phyloP scores from a whole-genome alignment of 1,284 basidiomycete species.

The Exobasidium cylindrosporum region DNA sequence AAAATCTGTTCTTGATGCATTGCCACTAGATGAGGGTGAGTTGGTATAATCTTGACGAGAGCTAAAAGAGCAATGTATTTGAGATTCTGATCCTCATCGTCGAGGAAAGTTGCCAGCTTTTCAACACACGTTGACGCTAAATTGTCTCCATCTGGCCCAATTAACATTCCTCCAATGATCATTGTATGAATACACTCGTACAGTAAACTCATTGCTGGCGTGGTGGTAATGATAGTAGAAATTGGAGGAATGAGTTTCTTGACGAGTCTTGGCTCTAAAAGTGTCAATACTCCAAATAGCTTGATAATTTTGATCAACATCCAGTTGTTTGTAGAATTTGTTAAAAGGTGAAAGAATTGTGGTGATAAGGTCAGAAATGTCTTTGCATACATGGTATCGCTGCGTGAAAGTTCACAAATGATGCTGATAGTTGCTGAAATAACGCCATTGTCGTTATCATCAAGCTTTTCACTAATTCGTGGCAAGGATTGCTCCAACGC shows the following conservation, averaged over 20 bases:
- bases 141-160: constrained; percentile 58
- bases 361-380: constrained; percentile 64
- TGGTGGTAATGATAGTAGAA: constrained; percentile 89
- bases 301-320: constrained; percentile 99
- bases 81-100: constrained; percentile 94
- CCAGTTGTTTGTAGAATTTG: constrained; percentile 95
- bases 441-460: constrained; percentile 63
- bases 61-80: constrained; percentile 89
- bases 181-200: constrained; percentile 99
- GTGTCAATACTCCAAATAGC: constrained; percentile 62
- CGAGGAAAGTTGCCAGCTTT: constrained; percentile 85
- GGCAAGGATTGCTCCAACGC: constrained; percentile 43
- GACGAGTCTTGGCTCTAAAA: constrained; percentile 85
- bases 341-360: constrained; percentile 88
- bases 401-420: constrained; percentile 78
- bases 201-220: constrained; percentile 87
- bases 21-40: constrained; percentile 83
- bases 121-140: constrained; percentile 86
- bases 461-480: constrained; percentile 69
- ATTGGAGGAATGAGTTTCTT: constrained; percentile 90
- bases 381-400: constrained; percentile 26
- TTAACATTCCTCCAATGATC: constrained; percentile 92
- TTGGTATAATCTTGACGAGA: constrained; percentile 90
- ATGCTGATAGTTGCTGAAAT: constrained; percentile 90
- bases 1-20: constrained; percentile 90